Conservation (phyloP, 257 asterid genomes). For the Striga asiatica region DNA sequence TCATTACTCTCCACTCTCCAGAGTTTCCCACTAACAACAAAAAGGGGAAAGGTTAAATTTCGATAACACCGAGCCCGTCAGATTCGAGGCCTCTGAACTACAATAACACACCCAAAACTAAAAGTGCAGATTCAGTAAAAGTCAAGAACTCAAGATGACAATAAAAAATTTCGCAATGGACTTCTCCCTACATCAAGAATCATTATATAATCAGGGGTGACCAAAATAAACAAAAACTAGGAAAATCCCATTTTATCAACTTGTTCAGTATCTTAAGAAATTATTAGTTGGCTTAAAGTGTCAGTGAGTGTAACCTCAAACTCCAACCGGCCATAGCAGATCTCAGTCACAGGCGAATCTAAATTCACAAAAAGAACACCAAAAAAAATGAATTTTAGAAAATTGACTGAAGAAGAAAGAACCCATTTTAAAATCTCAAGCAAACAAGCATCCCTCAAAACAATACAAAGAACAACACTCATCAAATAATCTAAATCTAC, state of each 20-base stretch:
- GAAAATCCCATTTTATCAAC: no score
- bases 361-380: no score
- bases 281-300: no score
- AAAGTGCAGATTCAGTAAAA: slow-evolving; percentile 2
- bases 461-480: not conserved
- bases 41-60: no score
- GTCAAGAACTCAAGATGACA: not conserved
- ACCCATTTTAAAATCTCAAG: not conserved
- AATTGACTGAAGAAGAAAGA: not conserved
- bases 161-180: not conserved
- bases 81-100: no score
- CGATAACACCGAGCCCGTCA: not conserved
- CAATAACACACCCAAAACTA: not conserved
- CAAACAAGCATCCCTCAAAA: not conserved
- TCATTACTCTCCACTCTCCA: slow-evolving; percentile 2
- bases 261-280: no score
- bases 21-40: not conserved
- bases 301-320: no score
- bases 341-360: slow-evolving; percentile 24
- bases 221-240: no score
- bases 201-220: no score
- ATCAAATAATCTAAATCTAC: slow-evolving; percentile 5
- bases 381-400: slow-evolving; percentile 8
- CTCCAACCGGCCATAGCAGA: no score
- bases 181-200: no score